Conservation (phyloP, 2,329 filamentous ascomycete species). For the Beauveria sp. region DNA sequence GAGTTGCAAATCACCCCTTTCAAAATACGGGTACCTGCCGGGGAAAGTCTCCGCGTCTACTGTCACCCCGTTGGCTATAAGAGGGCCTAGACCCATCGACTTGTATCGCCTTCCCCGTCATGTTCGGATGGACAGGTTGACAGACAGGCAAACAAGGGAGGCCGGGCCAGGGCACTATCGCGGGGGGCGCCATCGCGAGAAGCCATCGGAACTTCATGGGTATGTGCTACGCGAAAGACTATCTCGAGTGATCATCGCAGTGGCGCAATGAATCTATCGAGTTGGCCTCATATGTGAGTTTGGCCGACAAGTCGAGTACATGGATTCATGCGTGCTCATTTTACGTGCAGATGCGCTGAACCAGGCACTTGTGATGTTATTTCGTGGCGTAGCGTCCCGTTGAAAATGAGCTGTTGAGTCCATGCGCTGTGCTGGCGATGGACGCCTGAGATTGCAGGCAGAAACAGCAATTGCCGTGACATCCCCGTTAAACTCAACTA, state of each 20-base stretch:
- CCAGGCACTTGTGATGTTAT: neutral
- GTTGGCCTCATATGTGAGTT: neutral
- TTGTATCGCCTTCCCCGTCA: neutral
- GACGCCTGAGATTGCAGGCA: neutral
- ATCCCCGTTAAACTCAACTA: slow-evolving; percentile 12
- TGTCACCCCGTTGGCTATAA: neutral
- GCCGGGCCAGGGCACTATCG: neutral
- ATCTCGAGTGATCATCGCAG: too few species aligned
- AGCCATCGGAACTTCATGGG: neutral
- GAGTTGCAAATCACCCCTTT: neutral
- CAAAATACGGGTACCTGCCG: neutral
- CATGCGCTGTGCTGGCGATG: neutral
- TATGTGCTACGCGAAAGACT: too few species aligned
- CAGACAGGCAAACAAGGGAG: too few species aligned
- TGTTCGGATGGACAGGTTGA: too few species aligned
- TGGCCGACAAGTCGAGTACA: neutral
- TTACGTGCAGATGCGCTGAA: neutral
- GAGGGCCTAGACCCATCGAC: neutral
- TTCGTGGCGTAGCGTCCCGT: neutral
- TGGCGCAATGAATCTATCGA: too few species aligned
- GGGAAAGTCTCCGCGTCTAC: neutral
- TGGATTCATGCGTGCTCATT: neutral
- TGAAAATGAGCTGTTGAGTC: neutral
- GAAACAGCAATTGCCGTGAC: neutral
- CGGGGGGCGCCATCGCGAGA: neutral